phyloP scores from a whole-genome alignment of 768 basidiomycete genomes.

The Mycena amicta region DNA sequence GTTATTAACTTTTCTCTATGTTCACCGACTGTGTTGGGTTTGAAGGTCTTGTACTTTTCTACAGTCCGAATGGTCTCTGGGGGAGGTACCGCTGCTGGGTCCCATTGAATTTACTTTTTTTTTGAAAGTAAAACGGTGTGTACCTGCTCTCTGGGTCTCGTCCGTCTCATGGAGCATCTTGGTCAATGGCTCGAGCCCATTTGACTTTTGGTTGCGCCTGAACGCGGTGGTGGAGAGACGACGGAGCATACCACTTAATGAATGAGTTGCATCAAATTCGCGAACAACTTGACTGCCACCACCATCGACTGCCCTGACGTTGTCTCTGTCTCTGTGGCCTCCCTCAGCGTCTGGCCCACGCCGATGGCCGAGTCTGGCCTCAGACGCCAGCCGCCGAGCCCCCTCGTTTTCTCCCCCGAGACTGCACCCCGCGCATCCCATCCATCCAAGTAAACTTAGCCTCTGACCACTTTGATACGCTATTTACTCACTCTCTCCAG shows the following conservation, averaged over 20 bases:
- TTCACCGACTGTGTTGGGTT: constrained; percentile 22
- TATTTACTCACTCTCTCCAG: constrained; percentile 29
- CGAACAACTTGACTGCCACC: too few species aligned
- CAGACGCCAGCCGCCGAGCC: constrained; percentile 71
- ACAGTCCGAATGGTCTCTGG: background rate
- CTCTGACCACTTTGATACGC: background rate
- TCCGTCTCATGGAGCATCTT: background rate
- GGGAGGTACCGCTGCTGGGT: background rate
- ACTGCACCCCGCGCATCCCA: constrained; percentile 46
- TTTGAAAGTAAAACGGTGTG: background rate
- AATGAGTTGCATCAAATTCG: too few species aligned
- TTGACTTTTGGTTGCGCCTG: constrained; percentile 1
- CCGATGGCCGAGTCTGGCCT: constrained; percentile 55
- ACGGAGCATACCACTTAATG: background rate
- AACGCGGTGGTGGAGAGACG: constrained; percentile 2
- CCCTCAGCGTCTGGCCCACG: constrained; percentile 24
- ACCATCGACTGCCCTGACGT: constrained; percentile 31
- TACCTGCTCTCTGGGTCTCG: background rate
- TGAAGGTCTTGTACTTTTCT: constrained; percentile 25
- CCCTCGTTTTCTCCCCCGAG: constrained; percentile 78
- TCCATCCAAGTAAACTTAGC: constrained; percentile 39
- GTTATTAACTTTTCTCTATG: background rate
- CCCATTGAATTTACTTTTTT: background rate
- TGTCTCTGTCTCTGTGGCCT: constrained; percentile 24
- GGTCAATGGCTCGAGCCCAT: too few species aligned